Conservation (phyloP, 768 basidiomycete species). For the Russula dissimulans region DNA sequence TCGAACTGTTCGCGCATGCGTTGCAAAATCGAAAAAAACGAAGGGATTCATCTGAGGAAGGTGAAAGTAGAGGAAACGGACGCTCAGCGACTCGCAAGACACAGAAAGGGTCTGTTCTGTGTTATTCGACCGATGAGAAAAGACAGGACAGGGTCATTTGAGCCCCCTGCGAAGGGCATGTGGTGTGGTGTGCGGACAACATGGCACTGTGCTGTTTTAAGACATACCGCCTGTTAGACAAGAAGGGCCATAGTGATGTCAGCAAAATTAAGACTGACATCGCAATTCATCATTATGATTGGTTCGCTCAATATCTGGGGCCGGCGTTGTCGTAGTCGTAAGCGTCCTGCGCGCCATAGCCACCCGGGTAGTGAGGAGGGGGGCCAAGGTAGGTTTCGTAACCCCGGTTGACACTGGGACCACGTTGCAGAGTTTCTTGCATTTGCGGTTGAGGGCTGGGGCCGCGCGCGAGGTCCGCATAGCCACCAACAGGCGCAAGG, state of each 20-base stretch:
- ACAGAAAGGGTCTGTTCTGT: not conserved
- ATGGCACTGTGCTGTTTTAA: not conserved
- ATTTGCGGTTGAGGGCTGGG: constrained; percentile 60
- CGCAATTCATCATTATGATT: not conserved
- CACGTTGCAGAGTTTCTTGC: constrained; percentile 39
- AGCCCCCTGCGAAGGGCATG: constrained; percentile 8
- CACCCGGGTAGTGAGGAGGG: constrained; percentile 39
- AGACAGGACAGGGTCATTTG: not conserved
- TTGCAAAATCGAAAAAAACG: constrained; percentile 1
- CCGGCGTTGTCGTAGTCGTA: constrained; percentile 23
- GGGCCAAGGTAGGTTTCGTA: constrained; percentile 44
- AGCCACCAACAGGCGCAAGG: constrained; percentile 65
- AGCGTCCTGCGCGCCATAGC: constrained; percentile 24
- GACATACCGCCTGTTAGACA: not conserved
- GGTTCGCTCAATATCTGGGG: constrained; percentile 9
- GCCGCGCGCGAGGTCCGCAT: constrained; percentile 74
- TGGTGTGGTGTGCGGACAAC: not conserved
- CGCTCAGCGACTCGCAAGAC: constrained; percentile 14
- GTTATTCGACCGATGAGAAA: constrained; percentile 2
- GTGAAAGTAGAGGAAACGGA: not conserved
- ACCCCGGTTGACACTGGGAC: constrained; percentile 39
- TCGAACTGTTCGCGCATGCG: not conserved
- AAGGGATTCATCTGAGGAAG: not conserved
- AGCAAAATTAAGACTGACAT: not conserved
- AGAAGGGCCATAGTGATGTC: not conserved